Percentiles rank a stretch among this genome's conserved stretches.
phyloP scores from a whole-genome alignment of 177 flowering plant genomes.

The Vitis hybrid region DNA sequence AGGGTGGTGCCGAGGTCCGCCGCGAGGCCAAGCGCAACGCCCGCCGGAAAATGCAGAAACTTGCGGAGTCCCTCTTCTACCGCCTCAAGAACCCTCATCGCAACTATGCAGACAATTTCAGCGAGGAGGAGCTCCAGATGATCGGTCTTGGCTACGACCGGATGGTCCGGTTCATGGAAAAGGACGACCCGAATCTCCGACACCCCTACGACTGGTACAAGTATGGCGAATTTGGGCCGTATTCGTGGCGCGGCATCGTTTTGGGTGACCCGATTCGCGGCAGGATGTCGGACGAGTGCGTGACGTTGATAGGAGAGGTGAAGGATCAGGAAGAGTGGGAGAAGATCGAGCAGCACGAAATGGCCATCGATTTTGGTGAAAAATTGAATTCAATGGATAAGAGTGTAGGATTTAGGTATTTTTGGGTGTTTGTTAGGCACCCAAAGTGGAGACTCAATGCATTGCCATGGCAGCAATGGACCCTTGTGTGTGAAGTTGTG shows the following conservation, averaged over 20 bases:
- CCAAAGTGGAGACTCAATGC: slow-evolving; percentile 79
- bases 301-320: slow-evolving; percentile 61
- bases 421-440: slow-evolving; percentile 90
- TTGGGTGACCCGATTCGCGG: slow-evolving; percentile 86
- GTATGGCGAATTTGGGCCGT: slow-evolving; percentile 93
- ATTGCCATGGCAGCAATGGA: slow-evolving; percentile 94
- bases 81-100: slow-evolving; percentile 70
- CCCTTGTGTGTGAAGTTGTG: slow-evolving; percentile 74
- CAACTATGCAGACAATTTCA: slow-evolving; percentile 68
- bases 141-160: slow-evolving; percentile 93
- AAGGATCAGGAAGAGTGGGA: slow-evolving; percentile 87
- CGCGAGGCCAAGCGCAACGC: slow-evolving; percentile 61
- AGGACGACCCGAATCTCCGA: slow-evolving; percentile 77
- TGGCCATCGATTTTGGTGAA: slow-evolving; percentile 55
- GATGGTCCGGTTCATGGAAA: slow-evolving; percentile 86
- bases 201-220: slow-evolving; percentile 97
- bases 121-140: slow-evolving; percentile 74
- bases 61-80: slow-evolving; percentile 74
- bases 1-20: slow-evolving; percentile 61
- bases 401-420: slow-evolving; percentile 52
- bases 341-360: slow-evolving; percentile 73
- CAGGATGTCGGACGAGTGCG: slow-evolving; percentile 66
- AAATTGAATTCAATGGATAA: slow-evolving; percentile 51
- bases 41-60: slow-evolving; percentile 42
- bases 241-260: slow-evolving; percentile 91